phyloP scores from a whole-genome alignment of 805 yeast species.

The Clavispora asparagi region DNA sequence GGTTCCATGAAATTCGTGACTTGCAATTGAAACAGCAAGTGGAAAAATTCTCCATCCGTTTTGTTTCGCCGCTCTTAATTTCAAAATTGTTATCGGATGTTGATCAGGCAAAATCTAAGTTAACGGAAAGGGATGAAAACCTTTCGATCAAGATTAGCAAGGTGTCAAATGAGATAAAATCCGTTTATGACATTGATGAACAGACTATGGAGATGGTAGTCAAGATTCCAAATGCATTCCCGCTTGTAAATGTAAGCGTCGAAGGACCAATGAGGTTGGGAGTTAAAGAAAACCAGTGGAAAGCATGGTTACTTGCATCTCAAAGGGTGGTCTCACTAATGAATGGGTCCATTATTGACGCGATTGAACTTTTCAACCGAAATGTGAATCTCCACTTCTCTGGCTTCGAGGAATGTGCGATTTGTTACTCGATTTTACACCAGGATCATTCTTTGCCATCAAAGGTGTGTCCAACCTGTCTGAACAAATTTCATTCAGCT shows the following conservation, averaged over 20 bases:
- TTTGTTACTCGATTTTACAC: slow-evolving; percentile 88
- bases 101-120: slow-evolving; percentile 32
- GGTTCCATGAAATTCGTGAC: slow-evolving; percentile 71
- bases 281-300: slow-evolving; percentile 88
- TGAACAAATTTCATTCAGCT: slow-evolving; percentile 90
- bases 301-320: slow-evolving; percentile 90
- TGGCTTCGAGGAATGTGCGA: slow-evolving; percentile 95
- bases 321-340: slow-evolving; percentile 75
- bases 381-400: slow-evolving; percentile 83
- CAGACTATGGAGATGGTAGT: slow-evolving; percentile 78
- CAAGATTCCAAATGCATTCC: slow-evolving; percentile 68
- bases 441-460: slow-evolving; percentile 89
- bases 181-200: slow-evolving; percentile 76
- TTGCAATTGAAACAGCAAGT: slow-evolving; percentile 55
- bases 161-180: slow-evolving; percentile 61
- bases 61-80: slow-evolving; percentile 62
- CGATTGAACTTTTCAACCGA: slow-evolving; percentile 61
- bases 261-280: slow-evolving; percentile 79
- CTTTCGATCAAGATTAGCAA: slow-evolving; percentile 59
- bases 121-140: slow-evolving; percentile 34
- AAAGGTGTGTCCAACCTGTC: slow-evolving; percentile 83
- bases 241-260: slow-evolving; percentile 69
- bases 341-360: slow-evolving; percentile 65
- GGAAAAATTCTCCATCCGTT: slow-evolving; percentile 56
- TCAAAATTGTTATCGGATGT: slow-evolving; percentile 51